Base-by-base conservation (phyloP, 768 basidiomycete genomes). In the Sporobolomyces phaffii region DNA sequence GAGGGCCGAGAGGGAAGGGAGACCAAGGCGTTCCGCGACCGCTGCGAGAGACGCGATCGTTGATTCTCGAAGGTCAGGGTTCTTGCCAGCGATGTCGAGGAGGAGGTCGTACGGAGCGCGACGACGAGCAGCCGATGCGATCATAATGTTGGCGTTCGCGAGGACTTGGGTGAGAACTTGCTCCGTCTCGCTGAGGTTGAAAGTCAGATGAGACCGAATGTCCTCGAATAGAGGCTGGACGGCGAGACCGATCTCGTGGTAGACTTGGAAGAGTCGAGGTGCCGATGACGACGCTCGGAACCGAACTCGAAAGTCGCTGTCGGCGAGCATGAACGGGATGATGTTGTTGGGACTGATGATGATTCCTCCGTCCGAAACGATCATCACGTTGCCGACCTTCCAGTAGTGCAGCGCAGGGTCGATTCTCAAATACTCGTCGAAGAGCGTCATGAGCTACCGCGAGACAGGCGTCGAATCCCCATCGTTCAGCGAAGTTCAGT, bases 81-180 rank as follows among this genome's bases (percentile, higher is more conserved):
- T 68, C 45, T 68, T 68, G 50, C 22, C 73, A 75, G 68, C 81
- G 9, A 84, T 83, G 76, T 93, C 91, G 65, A 97, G 79, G 53
- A 98, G 76, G 77, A 94, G 87, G 85, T 88, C 92, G 75, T 94
- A 91, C 2, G 91, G 83, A 5, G 86, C 88, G 20, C 90, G 84
- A 31, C 93, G 83, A 26, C 87, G 83, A 2, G 83, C 82, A 1
- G 90, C 87, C 73, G 86, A 88, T 22, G 85, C 82, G 44, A 96
- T 82, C 82, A 90, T 86, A 69, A 87, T 83, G 77, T 90, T 91
- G 31, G 84, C 87, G 18, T 88, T 80, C 24, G 82, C 84, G 33
- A 91, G 80, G 33, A 86, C 81, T 45, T 86, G 84, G 15, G 87
- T 90, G 58, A 88, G 79, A 80, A 89, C 88, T 41, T 80, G 78